phyloP scores from a whole-genome alignment of 345 rosid genomes.

The Passiflora organensis region DNA sequence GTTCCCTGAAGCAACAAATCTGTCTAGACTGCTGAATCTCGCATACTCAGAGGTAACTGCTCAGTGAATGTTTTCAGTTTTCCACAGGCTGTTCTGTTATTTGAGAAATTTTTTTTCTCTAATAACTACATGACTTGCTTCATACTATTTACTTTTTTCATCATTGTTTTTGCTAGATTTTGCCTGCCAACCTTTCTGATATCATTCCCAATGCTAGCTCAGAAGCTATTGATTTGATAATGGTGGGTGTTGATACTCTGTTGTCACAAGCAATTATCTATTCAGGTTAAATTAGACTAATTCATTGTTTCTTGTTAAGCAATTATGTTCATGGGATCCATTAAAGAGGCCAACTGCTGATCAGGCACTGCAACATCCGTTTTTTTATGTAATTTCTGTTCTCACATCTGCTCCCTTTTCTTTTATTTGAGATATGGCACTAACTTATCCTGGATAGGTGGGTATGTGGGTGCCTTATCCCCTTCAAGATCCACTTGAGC shows the following conservation, averaged over 20 bases:
- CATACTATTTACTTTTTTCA: not conserved
- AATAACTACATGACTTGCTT: not conserved
- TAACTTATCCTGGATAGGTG: conserved; percentile 41
- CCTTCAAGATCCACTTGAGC: conserved; percentile 66
- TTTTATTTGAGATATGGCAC: conserved; percentile 10
- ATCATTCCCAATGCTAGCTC: conserved; percentile 71
- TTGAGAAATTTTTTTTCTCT: not conserved
- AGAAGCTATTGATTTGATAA: conserved; percentile 79
- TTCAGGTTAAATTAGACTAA: not conserved
- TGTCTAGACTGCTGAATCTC: conserved; percentile 53
- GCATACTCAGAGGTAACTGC: conserved; percentile 59
- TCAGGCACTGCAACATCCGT: conserved; percentile 81
- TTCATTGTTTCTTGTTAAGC: conserved; percentile 31
- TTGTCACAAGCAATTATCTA: not conserved
- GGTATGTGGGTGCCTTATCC: conserved; percentile 57
- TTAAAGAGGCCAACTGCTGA: conserved; percentile 86
- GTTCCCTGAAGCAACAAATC: conserved; percentile 68
- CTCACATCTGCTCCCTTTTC: conserved; percentile 12
- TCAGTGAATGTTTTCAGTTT: conserved; percentile 1
- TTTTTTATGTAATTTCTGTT: conserved; percentile 59
- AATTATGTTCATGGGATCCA: conserved; percentile 90
- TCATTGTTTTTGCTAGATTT: conserved; percentile 32
- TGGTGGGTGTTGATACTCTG: conserved; percentile 37
- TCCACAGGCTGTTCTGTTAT: not conserved
- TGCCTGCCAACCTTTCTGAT: conserved; percentile 52